A percentile compares a stretch with the other conserved stretches of the same genome.
These are phyloP conservation scores for Trichoderma guizhouense DNA, from an alignment of 2,329 filamentous ascomycete species.

Conservation along the genomic window DNA sequence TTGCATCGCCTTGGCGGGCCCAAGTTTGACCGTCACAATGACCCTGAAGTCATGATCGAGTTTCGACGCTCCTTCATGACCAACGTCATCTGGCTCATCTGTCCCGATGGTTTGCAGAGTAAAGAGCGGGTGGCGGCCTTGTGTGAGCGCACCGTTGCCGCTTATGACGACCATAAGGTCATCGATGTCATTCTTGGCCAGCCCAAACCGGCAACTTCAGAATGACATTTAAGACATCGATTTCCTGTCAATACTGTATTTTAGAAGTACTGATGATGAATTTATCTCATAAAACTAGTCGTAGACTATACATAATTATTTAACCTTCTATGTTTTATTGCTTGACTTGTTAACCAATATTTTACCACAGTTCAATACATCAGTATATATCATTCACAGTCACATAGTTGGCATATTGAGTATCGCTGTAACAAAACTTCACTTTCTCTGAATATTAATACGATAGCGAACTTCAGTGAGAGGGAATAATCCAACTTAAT, in stretches of 20 bases:
- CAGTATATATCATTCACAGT: no score
- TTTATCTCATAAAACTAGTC: not conserved
- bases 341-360: fast-evolving
- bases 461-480: no score
- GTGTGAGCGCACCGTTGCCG: not conserved
- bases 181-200: constrained; percentile 3
- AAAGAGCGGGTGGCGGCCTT: not conserved
- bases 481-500: no score
- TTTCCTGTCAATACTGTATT: not conserved
- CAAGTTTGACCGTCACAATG: constrained; percentile 9
- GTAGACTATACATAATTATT: not conserved
- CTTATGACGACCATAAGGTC: constrained; percentile 9
- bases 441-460: no score
- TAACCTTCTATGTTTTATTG: not conserved
- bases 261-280: not conserved
- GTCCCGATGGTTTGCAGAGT: not conserved
- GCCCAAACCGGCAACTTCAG: not conserved
- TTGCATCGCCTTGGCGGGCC: constrained; percentile 3
- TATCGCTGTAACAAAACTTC: no score
- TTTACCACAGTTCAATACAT: not conserved
- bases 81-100: constrained; percentile 6
- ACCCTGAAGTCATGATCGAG: constrained; percentile 6
- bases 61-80: constrained; percentile 7
- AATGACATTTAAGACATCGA: not conserved
- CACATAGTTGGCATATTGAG: no score